Conservation (phyloP, 2,329 filamentous ascomycete genomes). For the Leptosphaerulina australis region DNA sequence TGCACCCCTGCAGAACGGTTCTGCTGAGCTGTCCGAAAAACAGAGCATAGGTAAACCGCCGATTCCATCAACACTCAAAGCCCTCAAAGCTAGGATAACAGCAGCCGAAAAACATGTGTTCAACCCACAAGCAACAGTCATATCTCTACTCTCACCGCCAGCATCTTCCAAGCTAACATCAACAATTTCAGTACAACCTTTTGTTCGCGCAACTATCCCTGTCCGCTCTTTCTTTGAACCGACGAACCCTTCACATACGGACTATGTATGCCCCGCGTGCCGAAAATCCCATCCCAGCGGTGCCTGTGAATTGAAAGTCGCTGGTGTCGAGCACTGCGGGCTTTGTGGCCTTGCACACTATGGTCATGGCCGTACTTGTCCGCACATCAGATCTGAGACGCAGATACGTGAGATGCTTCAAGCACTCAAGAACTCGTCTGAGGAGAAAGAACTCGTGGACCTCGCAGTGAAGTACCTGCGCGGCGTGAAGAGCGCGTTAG, state of each 20-base stretch:
- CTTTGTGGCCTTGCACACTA: slow-evolving; percentile 69
- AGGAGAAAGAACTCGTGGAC: slow-evolving; percentile 60
- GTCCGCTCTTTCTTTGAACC: slow-evolving; percentile 37
- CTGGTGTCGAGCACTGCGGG: slow-evolving; percentile 66
- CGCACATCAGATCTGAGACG: slow-evolving; percentile 66
- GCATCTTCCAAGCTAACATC: slow-evolving; percentile 20
- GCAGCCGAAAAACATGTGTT: slow-evolving; percentile 1
- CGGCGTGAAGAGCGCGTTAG: slow-evolving; percentile 62
- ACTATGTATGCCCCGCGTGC: slow-evolving; percentile 60
- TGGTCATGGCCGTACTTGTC: slow-evolving; percentile 62
- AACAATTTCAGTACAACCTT: slow-evolving; percentile 38
- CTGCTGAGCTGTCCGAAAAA: background rate
- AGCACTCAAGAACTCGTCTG: slow-evolving; percentile 63
- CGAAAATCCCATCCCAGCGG: slow-evolving; percentile 60
- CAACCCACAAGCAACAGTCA: background rate
- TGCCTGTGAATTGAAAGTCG: slow-evolving; percentile 65
- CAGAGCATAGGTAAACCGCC: slow-evolving; percentile 10
- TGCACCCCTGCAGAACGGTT: background rate
- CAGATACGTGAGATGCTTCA: slow-evolving; percentile 69
- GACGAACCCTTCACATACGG: slow-evolving; percentile 24
- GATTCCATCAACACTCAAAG: slow-evolving; percentile 2
- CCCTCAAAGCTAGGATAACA: slow-evolving; percentile 5
- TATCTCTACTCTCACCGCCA: slow-evolving; percentile 10
- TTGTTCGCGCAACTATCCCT: slow-evolving; percentile 39
- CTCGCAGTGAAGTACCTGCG: slow-evolving; percentile 63